These are phyloP conservation scores for Coemansia sp. DNA, from an alignment of 192 early-diverging fungal genomes.

Conservation along the genomic window DNA sequence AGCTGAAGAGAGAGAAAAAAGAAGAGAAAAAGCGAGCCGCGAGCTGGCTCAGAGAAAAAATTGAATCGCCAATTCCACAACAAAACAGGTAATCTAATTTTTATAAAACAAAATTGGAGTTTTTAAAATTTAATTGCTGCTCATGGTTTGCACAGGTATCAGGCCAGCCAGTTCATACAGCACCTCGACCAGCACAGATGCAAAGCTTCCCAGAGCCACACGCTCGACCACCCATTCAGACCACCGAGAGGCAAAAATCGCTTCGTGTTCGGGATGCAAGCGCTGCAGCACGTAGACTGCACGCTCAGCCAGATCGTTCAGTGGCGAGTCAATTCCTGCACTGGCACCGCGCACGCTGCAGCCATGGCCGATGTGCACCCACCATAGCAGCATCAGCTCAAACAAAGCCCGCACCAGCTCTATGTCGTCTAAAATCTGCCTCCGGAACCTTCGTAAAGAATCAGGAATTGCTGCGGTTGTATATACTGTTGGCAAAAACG, in stretches of 20 bases:
- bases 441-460: conserved; percentile 27
- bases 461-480: conserved; percentile 24
- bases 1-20: conserved; percentile 4
- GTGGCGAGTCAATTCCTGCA: conserved; percentile 28
- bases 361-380: conserved; percentile 24
- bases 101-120: neutral
- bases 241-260: conserved; percentile 38
- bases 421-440: conserved; percentile 14
- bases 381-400: conserved; percentile 40
- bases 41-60: conserved; percentile 4
- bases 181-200: conserved; percentile 26
- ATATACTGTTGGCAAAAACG: conserved; percentile 30
- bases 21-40: conserved; percentile 5
- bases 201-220: conserved; percentile 12
- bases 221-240: conserved; percentile 40
- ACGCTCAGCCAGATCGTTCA: conserved; percentile 46
- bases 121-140: conserved; percentile 5
- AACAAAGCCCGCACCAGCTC: conserved; percentile 40
- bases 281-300: conserved; percentile 47
- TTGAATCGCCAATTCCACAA: too few species aligned
- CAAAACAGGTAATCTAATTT: too few species aligned
- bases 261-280: conserved; percentile 43
- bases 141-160: conserved; percentile 23
- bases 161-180: conserved; percentile 44
- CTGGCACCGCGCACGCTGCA: conserved; percentile 12